Evolutionary conservation across 768 basidiomycete species (phyloP).

Genomic region (Rhodotorula babjevae): DNA sequence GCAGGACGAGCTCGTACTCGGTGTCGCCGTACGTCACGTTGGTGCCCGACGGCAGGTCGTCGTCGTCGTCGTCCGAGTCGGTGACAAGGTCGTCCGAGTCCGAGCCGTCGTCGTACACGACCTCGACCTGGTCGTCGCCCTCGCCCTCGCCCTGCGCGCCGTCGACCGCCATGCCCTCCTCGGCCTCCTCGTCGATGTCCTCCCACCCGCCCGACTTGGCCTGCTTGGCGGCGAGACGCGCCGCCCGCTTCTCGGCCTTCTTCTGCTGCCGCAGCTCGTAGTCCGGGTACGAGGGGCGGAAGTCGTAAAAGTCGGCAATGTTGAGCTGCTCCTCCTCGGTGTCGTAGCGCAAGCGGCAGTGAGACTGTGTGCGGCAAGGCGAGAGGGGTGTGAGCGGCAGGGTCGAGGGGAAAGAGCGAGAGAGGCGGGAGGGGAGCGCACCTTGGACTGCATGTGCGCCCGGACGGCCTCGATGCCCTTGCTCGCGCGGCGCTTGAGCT

Average conservation of each 20-base stretch:
- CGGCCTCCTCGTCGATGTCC: constrained; percentile 44
- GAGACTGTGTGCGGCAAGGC: constrained; percentile 49
- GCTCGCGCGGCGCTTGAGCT: constrained; percentile 57
- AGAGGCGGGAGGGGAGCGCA: neutral
- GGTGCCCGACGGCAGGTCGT: constrained; percentile 45
- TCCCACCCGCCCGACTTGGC: constrained; percentile 41
- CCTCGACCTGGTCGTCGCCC: constrained; percentile 42
- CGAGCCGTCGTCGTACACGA: constrained; percentile 50
- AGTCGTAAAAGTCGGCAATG: constrained; percentile 89
- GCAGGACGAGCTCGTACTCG: constrained; percentile 79
- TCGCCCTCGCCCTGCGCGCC: constrained; percentile 45
- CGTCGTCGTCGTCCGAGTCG: constrained; percentile 46
- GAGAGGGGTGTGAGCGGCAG: neutral
- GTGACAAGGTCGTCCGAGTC: constrained; percentile 38
- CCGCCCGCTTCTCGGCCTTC: constrained; percentile 44
- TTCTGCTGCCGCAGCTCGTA: constrained; percentile 44
- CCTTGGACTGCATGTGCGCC: constrained; percentile 91
- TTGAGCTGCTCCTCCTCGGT: constrained; percentile 73
- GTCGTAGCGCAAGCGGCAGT: constrained; percentile 94
- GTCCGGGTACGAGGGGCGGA: constrained; percentile 69
- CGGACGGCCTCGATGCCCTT: constrained; percentile 78
- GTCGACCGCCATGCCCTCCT: constrained; percentile 36
- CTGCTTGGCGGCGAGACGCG: constrained; percentile 50
- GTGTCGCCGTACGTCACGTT: constrained; percentile 72
- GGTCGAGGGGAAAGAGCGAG: neutral